A percentile compares a stretch with the other conserved stretches of the same genome.
Conservation (phyloP, 805 yeast genomes). For the Wickerhamiella qilinensis region DNA sequence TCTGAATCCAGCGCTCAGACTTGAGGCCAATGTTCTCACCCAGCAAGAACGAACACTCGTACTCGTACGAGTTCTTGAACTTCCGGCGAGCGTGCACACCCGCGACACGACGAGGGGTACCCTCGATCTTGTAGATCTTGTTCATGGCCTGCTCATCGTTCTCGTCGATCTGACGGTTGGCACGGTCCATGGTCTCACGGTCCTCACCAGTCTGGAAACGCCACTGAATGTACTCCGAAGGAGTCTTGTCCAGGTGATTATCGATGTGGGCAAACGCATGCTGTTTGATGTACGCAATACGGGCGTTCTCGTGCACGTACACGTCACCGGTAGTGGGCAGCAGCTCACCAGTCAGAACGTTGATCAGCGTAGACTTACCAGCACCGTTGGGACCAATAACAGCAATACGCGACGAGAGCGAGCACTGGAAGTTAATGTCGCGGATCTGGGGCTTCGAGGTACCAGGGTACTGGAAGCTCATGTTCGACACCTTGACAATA, state of each 20-base stretch:
- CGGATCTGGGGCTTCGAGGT: slow-evolving; percentile 86
- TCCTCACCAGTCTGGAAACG: slow-evolving; percentile 99
- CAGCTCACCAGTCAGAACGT: slow-evolving; percentile 98
- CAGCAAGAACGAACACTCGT: slow-evolving; percentile 91
- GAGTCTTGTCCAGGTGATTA: slow-evolving; percentile 97
- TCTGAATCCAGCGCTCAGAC: slow-evolving; percentile 98
- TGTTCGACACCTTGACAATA: slow-evolving; percentile 91
- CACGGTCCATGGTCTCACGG: slow-evolving; percentile 99
- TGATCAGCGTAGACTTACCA: slow-evolving; percentile 98
- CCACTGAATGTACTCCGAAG: slow-evolving; percentile 99
- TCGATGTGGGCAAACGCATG: slow-evolving; percentile 99
- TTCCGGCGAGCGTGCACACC: slow-evolving; percentile 95
- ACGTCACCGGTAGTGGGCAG: slow-evolving; percentile 98
- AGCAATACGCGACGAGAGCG: slow-evolving; percentile 98
- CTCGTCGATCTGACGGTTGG: slow-evolving; percentile 96
- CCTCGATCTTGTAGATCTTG: slow-evolving; percentile 98
- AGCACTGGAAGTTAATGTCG: slow-evolving; percentile 95
- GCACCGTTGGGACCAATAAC: slow-evolving; percentile 99
- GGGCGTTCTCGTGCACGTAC: slow-evolving; percentile 98
- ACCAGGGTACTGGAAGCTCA: slow-evolving; percentile 99
- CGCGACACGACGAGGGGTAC: slow-evolving; percentile 92
- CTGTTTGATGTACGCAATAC: slow-evolving; percentile 99
- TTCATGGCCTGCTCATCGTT: slow-evolving; percentile 96
- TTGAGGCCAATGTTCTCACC: slow-evolving; percentile 99
- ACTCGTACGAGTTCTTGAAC: slow-evolving; percentile 99